Conservation (phyloP, 2,329 filamentous ascomycete genomes). For the Didymella pinodella region DNA sequence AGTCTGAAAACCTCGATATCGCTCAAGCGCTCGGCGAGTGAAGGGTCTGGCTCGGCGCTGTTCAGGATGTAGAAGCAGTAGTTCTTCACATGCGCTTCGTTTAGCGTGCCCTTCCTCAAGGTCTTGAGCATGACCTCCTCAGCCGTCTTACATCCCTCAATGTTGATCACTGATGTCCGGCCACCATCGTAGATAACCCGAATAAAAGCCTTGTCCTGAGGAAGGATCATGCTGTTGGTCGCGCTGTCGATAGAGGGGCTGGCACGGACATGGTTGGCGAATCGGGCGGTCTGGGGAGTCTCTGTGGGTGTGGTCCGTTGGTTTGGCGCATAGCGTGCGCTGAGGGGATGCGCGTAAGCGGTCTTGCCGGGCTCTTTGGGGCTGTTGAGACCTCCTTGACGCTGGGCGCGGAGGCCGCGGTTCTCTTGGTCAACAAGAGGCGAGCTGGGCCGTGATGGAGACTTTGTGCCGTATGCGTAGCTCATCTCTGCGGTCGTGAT, state of each 20-base stretch:
- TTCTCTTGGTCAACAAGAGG: slow-evolving; percentile 69
- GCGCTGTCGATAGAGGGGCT: slow-evolving; percentile 87
- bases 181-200: slow-evolving; percentile 92
- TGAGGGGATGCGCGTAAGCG: slow-evolving; percentile 64
- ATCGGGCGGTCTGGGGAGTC: slow-evolving; percentile 66
- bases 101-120: slow-evolving; percentile 83
- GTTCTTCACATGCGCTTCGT: slow-evolving; percentile 89
- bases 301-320: slow-evolving; percentile 66
- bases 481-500: slow-evolving; percentile 53
- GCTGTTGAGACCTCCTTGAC: slow-evolving; percentile 66
- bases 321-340: slow-evolving; percentile 54
- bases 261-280: slow-evolving; percentile 75
- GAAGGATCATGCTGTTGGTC: slow-evolving; percentile 76
- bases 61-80: slow-evolving; percentile 97
- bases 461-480: slow-evolving; percentile 60
- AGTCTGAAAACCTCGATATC: slow-evolving; percentile 91
- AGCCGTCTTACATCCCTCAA: slow-evolving; percentile 87
- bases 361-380: slow-evolving; percentile 62
- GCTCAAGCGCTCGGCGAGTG: slow-evolving; percentile 79
- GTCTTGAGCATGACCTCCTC: slow-evolving; percentile 94
- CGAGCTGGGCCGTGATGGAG: slow-evolving; percentile 73
- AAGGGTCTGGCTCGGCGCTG: slow-evolving; percentile 82
- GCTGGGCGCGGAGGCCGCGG: slow-evolving; percentile 61
- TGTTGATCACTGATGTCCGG: slow-evolving; percentile 91
- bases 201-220: slow-evolving; percentile 86